These are phyloP conservation scores for Penstemon eatonii DNA, from an alignment of 257 asterid genomes.

Conservation along the genomic window DNA sequence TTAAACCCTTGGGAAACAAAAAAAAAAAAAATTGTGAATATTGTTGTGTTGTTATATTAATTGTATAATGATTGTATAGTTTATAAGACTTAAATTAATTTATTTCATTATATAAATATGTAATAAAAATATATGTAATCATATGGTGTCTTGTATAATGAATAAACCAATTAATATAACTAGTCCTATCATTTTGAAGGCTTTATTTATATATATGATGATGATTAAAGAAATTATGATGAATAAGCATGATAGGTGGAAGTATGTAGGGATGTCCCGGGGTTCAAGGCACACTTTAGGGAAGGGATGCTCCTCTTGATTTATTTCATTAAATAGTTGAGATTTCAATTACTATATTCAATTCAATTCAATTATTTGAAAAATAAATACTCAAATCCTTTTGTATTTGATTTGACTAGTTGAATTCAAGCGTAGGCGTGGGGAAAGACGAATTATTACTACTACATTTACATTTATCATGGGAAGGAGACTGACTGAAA, in stretches of 20 bases:
- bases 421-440: constrained; percentile 13
- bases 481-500: not conserved
- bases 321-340: not conserved
- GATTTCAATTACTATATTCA: not conserved
- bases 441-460: not conserved
- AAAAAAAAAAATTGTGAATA: too few relatives aligned
- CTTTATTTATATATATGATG: not conserved
- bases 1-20: too few relatives aligned
- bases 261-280: constrained; percentile 51
- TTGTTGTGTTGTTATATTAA: too few relatives aligned
- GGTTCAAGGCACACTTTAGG: constrained; percentile 61
- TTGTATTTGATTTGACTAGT: too few relatives aligned
- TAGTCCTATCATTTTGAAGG: not conserved
- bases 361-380: too few relatives aligned
- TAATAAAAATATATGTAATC: too few relatives aligned
- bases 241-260: constrained; percentile 41
- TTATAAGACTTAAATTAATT: too few relatives aligned
- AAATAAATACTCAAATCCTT: too few relatives aligned
- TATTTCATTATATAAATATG: too few relatives aligned
- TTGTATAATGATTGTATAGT: too few relatives aligned
- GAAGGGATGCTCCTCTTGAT: constrained; percentile 20
- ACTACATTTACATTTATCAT: not conserved
- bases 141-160: too few relatives aligned
- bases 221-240: not conserved
- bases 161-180: too few relatives aligned